Base-by-base conservation (phyloP, 495 filamentous ascomycete genomes). In the Daldinia loculata region DNA sequence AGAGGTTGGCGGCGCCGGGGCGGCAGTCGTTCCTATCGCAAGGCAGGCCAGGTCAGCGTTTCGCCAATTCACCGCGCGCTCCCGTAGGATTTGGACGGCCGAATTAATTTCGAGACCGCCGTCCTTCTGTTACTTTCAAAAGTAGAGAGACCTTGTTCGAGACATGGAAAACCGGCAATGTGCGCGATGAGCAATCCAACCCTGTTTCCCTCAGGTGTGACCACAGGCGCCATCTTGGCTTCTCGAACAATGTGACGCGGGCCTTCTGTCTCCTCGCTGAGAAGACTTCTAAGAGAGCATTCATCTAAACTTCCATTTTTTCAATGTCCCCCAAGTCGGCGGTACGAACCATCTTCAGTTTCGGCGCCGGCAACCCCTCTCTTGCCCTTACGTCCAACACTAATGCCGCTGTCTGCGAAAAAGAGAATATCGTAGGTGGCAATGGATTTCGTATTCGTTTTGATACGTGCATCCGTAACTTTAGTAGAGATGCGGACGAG, bases 161-260 rank as follows among this genome's bases (percentile, higher is more conserved):
- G 62, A 69, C 70, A 73, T 15, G 15, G 41, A 32, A 30, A 34
- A 45, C 39, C 24, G 26, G 34, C 53, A 22, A 26, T 53, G 50
- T 24, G 17, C 30, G 29, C 30, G 26, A 66, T 43, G 29, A 41
- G 57, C 52, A 61, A 63, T 61, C 32, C 19, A 58, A 68, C n/a
- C 60, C 27, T 66, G 66, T 68, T 58, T 69, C 50, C 57, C 15
- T 26, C 17, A 45, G 55, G 70, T 72, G 56, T 65, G 57, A 69
- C 70, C 51, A 56, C 64, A 68, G 38, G 51, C 65, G 60, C 70
- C 70, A 72, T 69, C 57, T 52, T 64, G 56, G 56, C 55, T 64
- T 72, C 61, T 60, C 43, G 69, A 72, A 72, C 69, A 68, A 68
- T 53, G 45, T 30, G 50, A 61, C 30, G 38, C 48, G 34, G 43